Evolutionary conservation across 2,329 filamentous ascomycete genomes (phyloP), one percentile per base, ranked within the genome.

Genomic region (Pseudovirgaria hyperparasitica): DNA sequence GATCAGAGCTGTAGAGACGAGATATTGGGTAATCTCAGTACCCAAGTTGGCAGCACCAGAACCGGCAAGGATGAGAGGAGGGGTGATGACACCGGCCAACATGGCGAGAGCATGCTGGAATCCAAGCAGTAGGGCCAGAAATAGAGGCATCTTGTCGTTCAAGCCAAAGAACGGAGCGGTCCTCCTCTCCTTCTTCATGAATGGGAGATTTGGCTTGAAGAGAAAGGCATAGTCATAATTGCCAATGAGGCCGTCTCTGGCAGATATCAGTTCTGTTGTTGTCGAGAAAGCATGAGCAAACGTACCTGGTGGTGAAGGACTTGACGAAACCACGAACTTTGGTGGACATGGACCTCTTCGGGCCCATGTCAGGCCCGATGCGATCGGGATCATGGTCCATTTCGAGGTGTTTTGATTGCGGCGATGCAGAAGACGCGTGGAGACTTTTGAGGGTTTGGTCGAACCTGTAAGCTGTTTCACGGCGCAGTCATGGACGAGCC

Each of bases 201-300:
- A 93, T 0, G 86, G 86, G 13, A 93, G 55, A 39, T 81, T 85
- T 2, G 68, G 81, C 13, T 62, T 72, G 63, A 94, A 92, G 21
- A 94, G 73, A 45, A 85, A 90, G 19, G 53, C 80, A 66, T 94
- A 94, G 64, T 94, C 80, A 54, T 94, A 94, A 42, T 74, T 66
- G 36, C 86, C 86, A 30, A 94, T 54, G 15, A 93, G 65, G 9
- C 86, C 86, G 2, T 85, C 67, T 34, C 62, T 74, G 23, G 9
- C 10, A 2, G 6, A 13, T 29, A 31, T 44, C 26, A 44, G 36
- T 19, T 17, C 12, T 21, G 23, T n/a, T 8, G 16, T 10, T 9
- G 10, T 26, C 19, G 6, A 21, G 6, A 23, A 18, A 19, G 16
- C 9, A 6, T 16, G 17, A n/a, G 13, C 6, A 16, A 2, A 31